Percentiles rank a stretch among this genome's conserved stretches.
Conservation (phyloP, 2,329 filamentous ascomycete genomes). For the Colletotrichum caudatum region DNA sequence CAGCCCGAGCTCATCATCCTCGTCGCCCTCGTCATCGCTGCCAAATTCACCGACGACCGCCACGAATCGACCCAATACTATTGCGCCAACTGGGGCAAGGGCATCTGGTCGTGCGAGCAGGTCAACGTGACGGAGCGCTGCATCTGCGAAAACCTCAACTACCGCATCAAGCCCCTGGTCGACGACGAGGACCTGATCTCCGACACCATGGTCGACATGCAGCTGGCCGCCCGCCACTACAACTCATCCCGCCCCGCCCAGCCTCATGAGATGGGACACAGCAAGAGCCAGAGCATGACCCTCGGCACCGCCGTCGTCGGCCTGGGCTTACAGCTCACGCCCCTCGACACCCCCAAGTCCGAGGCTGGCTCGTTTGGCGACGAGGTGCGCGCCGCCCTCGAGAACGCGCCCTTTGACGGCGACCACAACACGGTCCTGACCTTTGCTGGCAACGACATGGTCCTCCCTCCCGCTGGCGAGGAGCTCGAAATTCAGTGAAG, state of each 20-base stretch:
- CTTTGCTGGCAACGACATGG: constrained; percentile 23
- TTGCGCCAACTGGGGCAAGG: constrained; percentile 64
- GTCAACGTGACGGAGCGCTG: constrained; percentile 73
- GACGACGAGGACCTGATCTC: constrained; percentile 67
- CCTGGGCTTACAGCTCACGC: constrained; percentile 56
- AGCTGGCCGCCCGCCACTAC: constrained; percentile 62
- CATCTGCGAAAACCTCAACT: constrained; percentile 73
- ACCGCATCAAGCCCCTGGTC: constrained; percentile 72
- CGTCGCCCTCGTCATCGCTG: constrained; percentile 72
- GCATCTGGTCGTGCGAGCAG: constrained; percentile 70
- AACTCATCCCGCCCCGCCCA: constrained; percentile 42
- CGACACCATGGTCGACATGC: constrained; percentile 73
- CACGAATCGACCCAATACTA: constrained; percentile 67
- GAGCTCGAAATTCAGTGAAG: constrained; percentile 22
- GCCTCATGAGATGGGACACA: constrained; percentile 41
- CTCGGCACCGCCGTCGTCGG: constrained; percentile 54
- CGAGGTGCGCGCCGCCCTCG: constrained; percentile 31
- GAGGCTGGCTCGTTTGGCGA: constrained; percentile 33
- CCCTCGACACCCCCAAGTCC: constrained; percentile 51
- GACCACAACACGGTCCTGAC: constrained; percentile 40
- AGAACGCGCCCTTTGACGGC: constrained; percentile 23
- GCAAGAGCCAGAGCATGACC: constrained; percentile 55
- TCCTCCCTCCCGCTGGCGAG: constrained; percentile 36
- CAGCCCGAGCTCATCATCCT: constrained; percentile 73
- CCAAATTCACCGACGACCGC: constrained; percentile 73